These are phyloP conservation scores for Pseudogymnoascus pannorum DNA, from an alignment of 2,329 filamentous ascomycete genomes.

Conservation along the genomic window DNA sequence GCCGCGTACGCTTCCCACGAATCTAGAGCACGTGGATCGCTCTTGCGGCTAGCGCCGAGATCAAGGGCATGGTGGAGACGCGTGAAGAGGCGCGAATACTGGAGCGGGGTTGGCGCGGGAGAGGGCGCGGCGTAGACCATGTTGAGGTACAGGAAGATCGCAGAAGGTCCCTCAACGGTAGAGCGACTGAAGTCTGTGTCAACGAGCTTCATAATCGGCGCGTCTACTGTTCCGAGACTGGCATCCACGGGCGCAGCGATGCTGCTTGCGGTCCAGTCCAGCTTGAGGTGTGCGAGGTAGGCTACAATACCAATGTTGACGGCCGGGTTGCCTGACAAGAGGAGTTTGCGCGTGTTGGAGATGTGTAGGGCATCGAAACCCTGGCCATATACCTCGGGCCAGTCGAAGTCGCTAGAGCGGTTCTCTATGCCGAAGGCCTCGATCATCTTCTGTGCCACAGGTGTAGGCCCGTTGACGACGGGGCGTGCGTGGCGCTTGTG, in stretches of 20 bases:
- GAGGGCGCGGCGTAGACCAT: conserved; percentile 36
- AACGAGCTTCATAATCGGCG: conserved; percentile 40
- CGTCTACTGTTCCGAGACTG: conserved; percentile 16
- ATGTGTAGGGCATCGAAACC: conserved; percentile 82
- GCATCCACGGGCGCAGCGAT: conserved; percentile 23
- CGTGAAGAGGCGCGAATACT: conserved; percentile 17
- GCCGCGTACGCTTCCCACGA: conserved; percentile 18
- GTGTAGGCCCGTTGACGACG: conserved; percentile 63
- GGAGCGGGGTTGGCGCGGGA: conserved; percentile 22
- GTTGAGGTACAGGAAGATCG: conserved; percentile 55
- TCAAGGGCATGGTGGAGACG: conserved; percentile 36
- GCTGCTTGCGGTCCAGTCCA: conserved; percentile 31
- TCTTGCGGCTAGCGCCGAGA: conserved; percentile 4
- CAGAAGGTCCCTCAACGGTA: conserved; percentile 41
- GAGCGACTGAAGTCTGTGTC: conserved; percentile 47
- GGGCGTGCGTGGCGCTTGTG: conserved; percentile 47
- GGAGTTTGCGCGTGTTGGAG: conserved; percentile 33
- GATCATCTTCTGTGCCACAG: conserved; percentile 62
- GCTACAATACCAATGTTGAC: conserved; percentile 44
- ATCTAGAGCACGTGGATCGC: conserved; percentile 23
- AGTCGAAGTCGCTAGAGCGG: conserved; percentile 61
- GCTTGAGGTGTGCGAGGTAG: conserved; percentile 42
- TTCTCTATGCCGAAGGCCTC: conserved; percentile 82
- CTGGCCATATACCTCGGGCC: conserved; percentile 65
- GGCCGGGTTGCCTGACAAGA: conserved; percentile 39